Conservation (phyloP, 495 filamentous ascomycete species). For the Penicillium roqueforti region DNA sequence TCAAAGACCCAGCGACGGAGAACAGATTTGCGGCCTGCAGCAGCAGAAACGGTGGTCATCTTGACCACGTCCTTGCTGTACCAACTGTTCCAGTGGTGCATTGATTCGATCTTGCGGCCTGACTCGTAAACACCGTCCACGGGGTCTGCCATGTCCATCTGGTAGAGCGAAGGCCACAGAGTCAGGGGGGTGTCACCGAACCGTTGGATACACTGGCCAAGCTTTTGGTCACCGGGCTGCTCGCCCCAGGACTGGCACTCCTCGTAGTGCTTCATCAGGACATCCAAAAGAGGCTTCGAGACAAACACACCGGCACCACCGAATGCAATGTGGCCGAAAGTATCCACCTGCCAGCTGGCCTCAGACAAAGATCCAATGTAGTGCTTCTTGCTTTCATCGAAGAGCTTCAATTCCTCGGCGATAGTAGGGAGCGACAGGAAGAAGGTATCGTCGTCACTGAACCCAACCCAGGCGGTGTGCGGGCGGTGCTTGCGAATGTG, state of each 20-base stretch:
- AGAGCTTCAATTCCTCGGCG: slow-evolving; percentile 48
- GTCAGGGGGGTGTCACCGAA: slow-evolving; percentile 54
- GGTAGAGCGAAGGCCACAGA: slow-evolving; percentile 54
- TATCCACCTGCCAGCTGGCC: slow-evolving; percentile 53
- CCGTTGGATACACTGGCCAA: slow-evolving; percentile 58
- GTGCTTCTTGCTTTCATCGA: slow-evolving; percentile 48
- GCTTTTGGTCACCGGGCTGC: slow-evolving; percentile 56
- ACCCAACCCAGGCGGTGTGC: slow-evolving; percentile 58
- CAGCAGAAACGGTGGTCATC: slow-evolving; percentile 52
- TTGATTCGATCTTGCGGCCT: slow-evolving; percentile 50
- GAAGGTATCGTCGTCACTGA: slow-evolving; percentile 74
- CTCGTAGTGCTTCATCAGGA: slow-evolving; percentile 50
- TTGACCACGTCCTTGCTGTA: slow-evolving; percentile 51
- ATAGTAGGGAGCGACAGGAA: slow-evolving; percentile 58
- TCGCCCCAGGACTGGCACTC: slow-evolving; percentile 50
- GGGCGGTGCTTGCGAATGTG: slow-evolving; percentile 44
- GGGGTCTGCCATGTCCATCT: slow-evolving; percentile 60
- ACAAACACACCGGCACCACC: slow-evolving; percentile 69
- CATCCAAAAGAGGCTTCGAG: slow-evolving; percentile 52
- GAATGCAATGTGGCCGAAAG: slow-evolving; percentile 62
- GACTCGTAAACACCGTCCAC: slow-evolving; percentile 61
- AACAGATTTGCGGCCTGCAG: slow-evolving; percentile 57
- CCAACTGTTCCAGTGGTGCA: slow-evolving; percentile 65
- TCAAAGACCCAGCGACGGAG: slow-evolving; percentile 60
- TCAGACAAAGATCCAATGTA: slow-evolving; percentile 65